Conservation (phyloP, 306 rosid genomes). For the Cucurbita moschata region DNA sequence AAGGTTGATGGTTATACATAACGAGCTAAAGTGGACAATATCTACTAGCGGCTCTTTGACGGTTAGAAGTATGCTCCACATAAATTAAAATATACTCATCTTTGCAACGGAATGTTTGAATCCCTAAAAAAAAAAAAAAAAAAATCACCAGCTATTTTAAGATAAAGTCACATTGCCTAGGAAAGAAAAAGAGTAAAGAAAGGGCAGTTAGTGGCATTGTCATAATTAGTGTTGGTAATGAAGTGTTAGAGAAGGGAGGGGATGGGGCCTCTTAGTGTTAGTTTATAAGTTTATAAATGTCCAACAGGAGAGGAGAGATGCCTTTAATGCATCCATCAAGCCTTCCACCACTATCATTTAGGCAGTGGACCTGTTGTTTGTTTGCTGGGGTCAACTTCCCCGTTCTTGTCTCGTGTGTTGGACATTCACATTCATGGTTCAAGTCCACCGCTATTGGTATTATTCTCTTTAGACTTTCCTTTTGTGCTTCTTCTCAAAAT, state of each 20-base stretch:
- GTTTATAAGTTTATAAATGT: background rate
- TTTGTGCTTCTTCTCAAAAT: no score
- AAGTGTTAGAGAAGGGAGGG: background rate
- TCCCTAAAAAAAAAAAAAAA: no score
- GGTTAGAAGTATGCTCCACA: no score
- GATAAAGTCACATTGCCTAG: background rate
- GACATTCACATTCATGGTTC: background rate
- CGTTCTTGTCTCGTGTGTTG: background rate
- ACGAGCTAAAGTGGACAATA: no score
- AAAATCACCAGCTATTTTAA: no score
- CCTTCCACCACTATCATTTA: background rate
- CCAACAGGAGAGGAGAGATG: background rate
- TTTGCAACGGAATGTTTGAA: no score
- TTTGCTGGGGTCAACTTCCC: background rate
- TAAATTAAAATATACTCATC: no score
- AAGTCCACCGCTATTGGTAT: no score
- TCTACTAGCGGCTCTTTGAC: no score
- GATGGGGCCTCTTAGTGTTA: background rate
- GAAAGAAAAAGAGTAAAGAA: background rate
- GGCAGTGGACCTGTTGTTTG: background rate
- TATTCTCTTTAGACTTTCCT: no score
- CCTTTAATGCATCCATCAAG: constrained; percentile 6
- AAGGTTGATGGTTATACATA: no score
- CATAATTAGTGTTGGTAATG: constrained; percentile 6
- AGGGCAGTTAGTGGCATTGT: background rate